phyloP scores from a whole-genome alignment of 495 filamentous ascomycete species.

The Halenospora varia region DNA sequence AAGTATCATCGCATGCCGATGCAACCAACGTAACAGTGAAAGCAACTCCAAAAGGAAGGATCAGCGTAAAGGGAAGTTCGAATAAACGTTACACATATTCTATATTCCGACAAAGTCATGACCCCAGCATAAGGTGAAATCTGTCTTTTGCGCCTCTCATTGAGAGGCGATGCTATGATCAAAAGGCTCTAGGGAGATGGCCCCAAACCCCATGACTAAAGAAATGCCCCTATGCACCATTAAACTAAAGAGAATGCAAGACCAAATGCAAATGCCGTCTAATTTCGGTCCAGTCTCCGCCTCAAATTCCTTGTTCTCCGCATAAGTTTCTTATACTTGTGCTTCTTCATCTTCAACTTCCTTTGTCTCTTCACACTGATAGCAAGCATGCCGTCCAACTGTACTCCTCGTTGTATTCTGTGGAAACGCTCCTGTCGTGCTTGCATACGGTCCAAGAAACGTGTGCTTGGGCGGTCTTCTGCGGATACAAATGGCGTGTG shows the following conservation, averaged over 20 bases:
- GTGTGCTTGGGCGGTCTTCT: conserved; percentile 27
- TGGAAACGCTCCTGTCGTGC: conserved; percentile 42
- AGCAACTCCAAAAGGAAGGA: not conserved
- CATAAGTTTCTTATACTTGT: conserved; percentile 99
- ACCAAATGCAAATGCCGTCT: conserved; percentile 12
- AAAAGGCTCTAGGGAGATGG: not conserved
- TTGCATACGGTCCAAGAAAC: conserved; percentile 52
- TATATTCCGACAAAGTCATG: not conserved
- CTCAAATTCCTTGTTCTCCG: conserved; percentile 83
- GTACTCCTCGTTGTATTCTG: conserved; percentile 24
- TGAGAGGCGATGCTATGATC: conserved; percentile 17
- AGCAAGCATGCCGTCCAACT: conserved; percentile 41
- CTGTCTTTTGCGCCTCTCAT: conserved; percentile 8
- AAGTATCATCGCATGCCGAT: too few species aligned
- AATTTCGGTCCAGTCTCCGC: conserved; percentile 70
- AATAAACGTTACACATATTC: not conserved
- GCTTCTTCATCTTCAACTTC: conserved; percentile 99
- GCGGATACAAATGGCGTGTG: conserved; percentile 44
- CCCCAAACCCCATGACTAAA: not conserved
- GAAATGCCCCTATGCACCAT: conserved; percentile 13
- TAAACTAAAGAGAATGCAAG: not conserved
- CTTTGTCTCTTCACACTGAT: conserved; percentile 87
- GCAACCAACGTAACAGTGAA: too few species aligned
- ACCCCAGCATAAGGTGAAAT: not conserved
- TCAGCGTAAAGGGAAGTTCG: not conserved